These are phyloP conservation scores for Plantago ovata DNA, from an alignment of 257 asterid genomes.

Conservation along the genomic window DNA sequence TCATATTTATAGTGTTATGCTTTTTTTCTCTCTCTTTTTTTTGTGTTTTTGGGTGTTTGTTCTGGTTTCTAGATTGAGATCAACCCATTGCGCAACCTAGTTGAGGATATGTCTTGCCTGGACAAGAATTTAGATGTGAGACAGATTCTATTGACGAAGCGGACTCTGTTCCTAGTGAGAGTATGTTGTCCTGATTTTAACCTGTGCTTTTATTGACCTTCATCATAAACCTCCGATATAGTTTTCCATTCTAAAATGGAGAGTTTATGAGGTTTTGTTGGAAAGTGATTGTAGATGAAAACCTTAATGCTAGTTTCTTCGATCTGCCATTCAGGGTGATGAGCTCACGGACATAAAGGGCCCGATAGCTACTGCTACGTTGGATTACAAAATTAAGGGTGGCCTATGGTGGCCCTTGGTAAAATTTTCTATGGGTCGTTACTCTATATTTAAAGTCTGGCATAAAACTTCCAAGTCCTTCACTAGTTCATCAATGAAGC, in stretches of 20 bases:
- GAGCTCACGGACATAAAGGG: slow-evolving; percentile 29
- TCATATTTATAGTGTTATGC: background rate
- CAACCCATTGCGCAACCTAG: slow-evolving; percentile 43
- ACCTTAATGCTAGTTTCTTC: background rate
- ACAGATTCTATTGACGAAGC: slow-evolving; percentile 41
- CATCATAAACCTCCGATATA: no score
- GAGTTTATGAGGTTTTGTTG: no score
- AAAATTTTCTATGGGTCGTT: slow-evolving; percentile 32
- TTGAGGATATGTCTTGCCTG: slow-evolving; percentile 46
- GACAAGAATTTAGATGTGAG: slow-evolving; percentile 40
- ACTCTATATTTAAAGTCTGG: slow-evolving; percentile 38
- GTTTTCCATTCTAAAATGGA: no score
- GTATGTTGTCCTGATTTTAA: slow-evolving; percentile 29
- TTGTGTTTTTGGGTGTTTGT: no score
- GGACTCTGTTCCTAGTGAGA: slow-evolving; percentile 23
- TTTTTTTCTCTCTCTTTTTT: background rate
- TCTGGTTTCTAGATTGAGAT: slow-evolving; percentile 38
- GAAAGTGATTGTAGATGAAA: background rate
- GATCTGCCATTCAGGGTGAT: slow-evolving; percentile 34
- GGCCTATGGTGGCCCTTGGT: slow-evolving; percentile 50
- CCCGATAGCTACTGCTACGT: slow-evolving; percentile 36
- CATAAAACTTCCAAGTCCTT: slow-evolving; percentile 35
- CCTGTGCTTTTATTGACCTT: background rate
- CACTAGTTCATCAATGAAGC: slow-evolving; percentile 30
- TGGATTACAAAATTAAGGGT: slow-evolving; percentile 45